These are phyloP conservation scores for Cytospora chrysosperma DNA, from an alignment of 2,329 filamentous ascomycete species.

Conservation along the genomic window DNA sequence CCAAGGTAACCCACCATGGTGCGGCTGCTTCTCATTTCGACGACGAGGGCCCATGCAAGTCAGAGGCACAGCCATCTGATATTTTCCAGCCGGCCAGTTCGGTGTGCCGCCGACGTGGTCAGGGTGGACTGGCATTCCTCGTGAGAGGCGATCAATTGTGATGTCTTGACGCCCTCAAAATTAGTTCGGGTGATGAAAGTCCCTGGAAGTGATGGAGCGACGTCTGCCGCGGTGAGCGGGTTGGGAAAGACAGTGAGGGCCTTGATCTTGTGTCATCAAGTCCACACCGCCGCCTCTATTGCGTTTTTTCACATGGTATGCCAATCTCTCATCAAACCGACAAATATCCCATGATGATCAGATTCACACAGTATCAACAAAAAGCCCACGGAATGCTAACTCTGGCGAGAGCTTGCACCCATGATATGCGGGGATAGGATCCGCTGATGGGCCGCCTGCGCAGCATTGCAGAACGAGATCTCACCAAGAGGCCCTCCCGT, in stretches of 20 bases:
- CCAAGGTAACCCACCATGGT: constrained; percentile 5
- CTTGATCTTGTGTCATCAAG: background rate
- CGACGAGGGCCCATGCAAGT: constrained; percentile 12
- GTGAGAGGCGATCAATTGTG: no score
- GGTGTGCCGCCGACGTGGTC: background rate
- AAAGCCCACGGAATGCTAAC: background rate
- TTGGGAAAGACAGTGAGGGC: background rate
- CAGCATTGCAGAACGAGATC: constrained; percentile 21
- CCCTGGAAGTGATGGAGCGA: background rate
- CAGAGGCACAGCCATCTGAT: constrained; percentile 15
- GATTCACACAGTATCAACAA: no score
- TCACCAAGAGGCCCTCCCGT: background rate
- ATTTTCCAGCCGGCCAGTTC: background rate
- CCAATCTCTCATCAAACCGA: background rate
- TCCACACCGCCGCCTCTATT: background rate
- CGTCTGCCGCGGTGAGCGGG: background rate
- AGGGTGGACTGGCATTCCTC: no score
- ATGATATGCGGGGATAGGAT: background rate
- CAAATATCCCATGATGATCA: background rate
- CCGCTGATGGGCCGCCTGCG: background rate
- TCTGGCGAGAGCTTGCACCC: background rate
- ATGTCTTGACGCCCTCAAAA: no score
- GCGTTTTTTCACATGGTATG: background rate
- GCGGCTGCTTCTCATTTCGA: constrained; percentile 3
- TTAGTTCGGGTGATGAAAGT: background rate